Evolutionary conservation across 805 yeast genomes (phyloP).

Genomic region (Kodamaea nitidulidarum): DNA sequence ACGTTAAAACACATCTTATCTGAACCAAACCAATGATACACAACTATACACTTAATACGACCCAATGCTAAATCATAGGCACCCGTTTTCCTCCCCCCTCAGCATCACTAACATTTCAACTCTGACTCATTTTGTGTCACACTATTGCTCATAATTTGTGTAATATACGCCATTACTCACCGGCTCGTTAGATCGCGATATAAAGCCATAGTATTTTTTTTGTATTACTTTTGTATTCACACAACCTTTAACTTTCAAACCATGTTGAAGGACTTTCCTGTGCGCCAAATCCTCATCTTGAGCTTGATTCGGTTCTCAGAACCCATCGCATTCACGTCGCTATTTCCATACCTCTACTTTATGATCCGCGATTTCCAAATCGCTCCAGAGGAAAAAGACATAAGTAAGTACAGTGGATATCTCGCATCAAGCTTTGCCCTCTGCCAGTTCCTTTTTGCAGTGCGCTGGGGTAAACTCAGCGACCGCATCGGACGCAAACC

Average conservation of each 20-base stretch:
- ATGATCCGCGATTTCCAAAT: constrained; percentile 57
- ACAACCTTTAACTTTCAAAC: neutral
- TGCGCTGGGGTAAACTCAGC: constrained; percentile 57
- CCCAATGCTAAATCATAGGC: too few relatives aligned
- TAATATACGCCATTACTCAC: neutral
- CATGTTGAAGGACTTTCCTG: constrained; percentile 45
- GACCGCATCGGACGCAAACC: constrained; percentile 56
- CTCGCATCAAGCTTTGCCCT: constrained; percentile 58
- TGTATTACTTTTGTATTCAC: too few relatives aligned
- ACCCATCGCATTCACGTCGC: constrained; percentile 60
- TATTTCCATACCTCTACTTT: constrained; percentile 61
- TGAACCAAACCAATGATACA: too few relatives aligned
- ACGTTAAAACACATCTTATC: too few relatives aligned
- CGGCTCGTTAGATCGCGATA: neutral
- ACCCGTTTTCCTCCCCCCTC: too few relatives aligned
- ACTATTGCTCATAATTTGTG: too few relatives aligned
- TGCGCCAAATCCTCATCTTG: constrained; percentile 41
- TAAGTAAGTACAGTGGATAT: constrained; percentile 59
- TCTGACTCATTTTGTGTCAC: neutral
- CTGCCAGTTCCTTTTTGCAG: constrained; percentile 53
- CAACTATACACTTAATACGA: too few relatives aligned
- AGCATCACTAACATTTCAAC: neutral
- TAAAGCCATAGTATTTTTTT: too few relatives aligned
- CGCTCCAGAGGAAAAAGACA: constrained; percentile 45
- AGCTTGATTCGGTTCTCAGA: constrained; percentile 51